These are phyloP conservation scores for Parasitella parasitica DNA, from an alignment of 371 early-diverging fungal species.

Conservation along the genomic window DNA sequence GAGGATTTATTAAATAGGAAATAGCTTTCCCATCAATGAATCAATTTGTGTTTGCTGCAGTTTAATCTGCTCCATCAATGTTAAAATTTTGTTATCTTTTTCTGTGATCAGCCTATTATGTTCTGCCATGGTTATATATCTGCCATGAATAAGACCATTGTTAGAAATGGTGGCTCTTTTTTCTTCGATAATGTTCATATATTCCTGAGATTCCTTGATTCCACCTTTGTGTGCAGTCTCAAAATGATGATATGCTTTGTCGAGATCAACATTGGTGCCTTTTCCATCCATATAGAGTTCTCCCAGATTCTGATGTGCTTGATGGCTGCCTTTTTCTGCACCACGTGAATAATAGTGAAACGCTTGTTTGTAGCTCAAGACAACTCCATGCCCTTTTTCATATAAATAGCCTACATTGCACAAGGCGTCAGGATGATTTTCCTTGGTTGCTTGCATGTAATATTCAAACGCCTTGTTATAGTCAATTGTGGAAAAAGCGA, in stretches of 20 bases:
- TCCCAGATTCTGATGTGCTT: constrained; percentile 4
- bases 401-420: background rate
- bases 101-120: background rate
- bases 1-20: too few species aligned
- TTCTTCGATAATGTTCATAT: background rate
- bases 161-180: background rate
- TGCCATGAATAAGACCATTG: background rate
- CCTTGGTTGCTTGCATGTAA: background rate
- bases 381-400: background rate
- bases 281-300: background rate
- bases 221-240: background rate
- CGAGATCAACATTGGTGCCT: background rate
- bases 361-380: background rate
- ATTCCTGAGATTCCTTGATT: background rate
- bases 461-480: background rate
- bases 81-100: background rate
- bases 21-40: background rate
- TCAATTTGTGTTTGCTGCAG: background rate
- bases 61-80: background rate
- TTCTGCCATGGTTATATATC: background rate
- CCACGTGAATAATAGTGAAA: background rate
- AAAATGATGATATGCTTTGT: background rate
- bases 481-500: background rate
- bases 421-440: background rate
- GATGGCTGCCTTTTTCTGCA: background rate